phyloP scores from a whole-genome alignment of 2,329 filamentous ascomycete genomes.

The Gnomoniopsis smithogilvyi region DNA sequence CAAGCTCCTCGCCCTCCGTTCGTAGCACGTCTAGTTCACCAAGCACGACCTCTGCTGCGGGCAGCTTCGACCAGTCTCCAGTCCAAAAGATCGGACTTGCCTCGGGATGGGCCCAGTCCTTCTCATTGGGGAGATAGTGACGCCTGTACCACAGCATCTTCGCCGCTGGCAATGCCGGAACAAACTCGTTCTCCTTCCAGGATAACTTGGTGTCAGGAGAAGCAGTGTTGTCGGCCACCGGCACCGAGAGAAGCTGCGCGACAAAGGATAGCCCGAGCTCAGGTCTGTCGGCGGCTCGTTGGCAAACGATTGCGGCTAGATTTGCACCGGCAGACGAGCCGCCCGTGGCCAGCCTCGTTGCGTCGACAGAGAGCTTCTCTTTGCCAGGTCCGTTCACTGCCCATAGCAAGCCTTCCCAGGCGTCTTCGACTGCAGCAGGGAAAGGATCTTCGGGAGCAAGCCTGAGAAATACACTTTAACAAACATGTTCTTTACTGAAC shows the following conservation, averaged over 20 bases:
- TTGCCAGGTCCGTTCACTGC: conserved; percentile 26
- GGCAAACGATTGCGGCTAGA: conserved; percentile 24
- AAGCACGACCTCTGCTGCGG: conserved; percentile 49
- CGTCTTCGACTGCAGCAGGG: conserved; percentile 54
- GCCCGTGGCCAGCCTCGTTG: conserved; percentile 22
- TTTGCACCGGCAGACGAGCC: conserved; percentile 28
- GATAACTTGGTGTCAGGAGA: conserved; percentile 38
- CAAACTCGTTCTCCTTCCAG: conserved; percentile 48
- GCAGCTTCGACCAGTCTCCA: conserved; percentile 46
- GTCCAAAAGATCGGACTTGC: conserved; percentile 51
- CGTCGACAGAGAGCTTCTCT: conserved; percentile 35
- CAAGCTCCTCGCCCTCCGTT: conserved; percentile 51
- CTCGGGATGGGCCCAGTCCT: conserved; percentile 45
- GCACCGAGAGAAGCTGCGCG: conserved; percentile 53
- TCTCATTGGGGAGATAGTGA: conserved; percentile 50
- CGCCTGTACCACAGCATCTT: conserved; percentile 62
- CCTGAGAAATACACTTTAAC: conserved; percentile 25
- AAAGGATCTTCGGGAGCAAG: conserved; percentile 55
- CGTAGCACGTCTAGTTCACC: conserved; percentile 56
- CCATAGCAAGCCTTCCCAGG: conserved; percentile 54
- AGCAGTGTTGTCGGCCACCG: conserved; percentile 57
- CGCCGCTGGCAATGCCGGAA: conserved; percentile 48
- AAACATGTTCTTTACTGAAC: background rate
- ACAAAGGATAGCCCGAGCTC: conserved; percentile 30
- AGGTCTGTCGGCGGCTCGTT: conserved; percentile 17